Evolutionary conservation across 108 stramenopile genomes (phyloP).

Genomic region (Stephanodiscus triporus): DNA sequence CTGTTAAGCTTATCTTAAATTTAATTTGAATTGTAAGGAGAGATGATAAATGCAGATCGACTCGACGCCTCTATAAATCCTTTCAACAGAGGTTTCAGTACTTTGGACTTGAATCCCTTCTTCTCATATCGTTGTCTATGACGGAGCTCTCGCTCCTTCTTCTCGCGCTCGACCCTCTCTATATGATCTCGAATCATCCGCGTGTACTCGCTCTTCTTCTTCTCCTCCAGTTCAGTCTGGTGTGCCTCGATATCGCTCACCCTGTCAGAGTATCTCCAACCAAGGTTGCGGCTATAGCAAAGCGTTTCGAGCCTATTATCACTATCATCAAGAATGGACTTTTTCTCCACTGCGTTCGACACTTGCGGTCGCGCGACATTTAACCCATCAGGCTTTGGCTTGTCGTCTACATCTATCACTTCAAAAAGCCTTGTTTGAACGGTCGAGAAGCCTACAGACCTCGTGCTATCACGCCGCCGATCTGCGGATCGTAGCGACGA

Average conservation of each 20-base stretch:
- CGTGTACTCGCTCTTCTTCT: background rate
- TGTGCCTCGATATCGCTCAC: constrained; percentile 12
- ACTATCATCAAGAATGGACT: background rate
- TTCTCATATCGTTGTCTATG: background rate
- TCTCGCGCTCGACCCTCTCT: background rate
- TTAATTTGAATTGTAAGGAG: background rate
- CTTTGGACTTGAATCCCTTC: constrained; percentile 10
- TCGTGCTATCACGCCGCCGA: background rate
- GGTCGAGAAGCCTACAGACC: background rate
- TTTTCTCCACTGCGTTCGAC: background rate
- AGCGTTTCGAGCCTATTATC: background rate
- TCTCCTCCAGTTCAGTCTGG: background rate
- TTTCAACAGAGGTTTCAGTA: constrained; percentile 4
- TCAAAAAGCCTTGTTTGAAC: background rate
- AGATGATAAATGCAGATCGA: background rate
- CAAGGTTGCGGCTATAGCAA: background rate
- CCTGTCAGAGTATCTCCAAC: background rate
- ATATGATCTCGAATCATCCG: constrained; percentile 1
- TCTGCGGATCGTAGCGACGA: background rate
- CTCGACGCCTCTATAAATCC: constrained; percentile 1
- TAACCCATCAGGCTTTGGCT: background rate
- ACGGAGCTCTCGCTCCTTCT: background rate
- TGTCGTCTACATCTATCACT: background rate
- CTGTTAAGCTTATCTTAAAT: constrained; percentile 6
- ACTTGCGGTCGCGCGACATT: background rate